These are phyloP conservation scores for Colletotrichum cordylinicola DNA, from an alignment of 2,329 filamentous ascomycete genomes.

Conservation along the genomic window DNA sequence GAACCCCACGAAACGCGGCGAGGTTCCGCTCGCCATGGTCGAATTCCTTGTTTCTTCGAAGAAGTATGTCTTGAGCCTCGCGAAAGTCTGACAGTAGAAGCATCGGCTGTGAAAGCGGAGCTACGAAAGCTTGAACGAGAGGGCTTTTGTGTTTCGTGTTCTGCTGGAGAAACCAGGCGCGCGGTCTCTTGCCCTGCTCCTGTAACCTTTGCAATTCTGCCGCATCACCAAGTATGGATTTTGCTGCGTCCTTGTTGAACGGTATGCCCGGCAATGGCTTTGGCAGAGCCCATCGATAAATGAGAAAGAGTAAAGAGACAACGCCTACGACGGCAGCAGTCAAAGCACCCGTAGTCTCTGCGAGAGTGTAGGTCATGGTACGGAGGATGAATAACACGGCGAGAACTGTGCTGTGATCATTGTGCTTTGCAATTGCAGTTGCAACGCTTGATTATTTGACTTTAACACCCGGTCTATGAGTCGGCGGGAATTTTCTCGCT, in stretches of 20 bases:
- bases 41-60: not conserved
- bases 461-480: not conserved
- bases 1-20: not conserved
- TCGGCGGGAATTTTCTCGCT: not conserved
- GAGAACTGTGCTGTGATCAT: not conserved
- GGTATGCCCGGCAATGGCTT: not conserved
- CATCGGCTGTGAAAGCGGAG: not conserved
- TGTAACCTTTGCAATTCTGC: not conserved
- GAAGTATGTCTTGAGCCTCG: not conserved
- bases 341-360: not conserved
- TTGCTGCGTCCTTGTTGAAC: not conserved
- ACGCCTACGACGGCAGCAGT: not conserved
- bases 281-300: not conserved
- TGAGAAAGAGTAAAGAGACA: not conserved
- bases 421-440: not conserved
- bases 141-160: not conserved
- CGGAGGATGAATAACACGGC: not conserved
- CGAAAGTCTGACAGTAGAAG: not conserved
- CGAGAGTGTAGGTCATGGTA: not conserved
- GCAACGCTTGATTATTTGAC: not conserved
- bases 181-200: not conserved
- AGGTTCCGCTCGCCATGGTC: not conserved
- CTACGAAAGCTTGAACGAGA: not conserved
- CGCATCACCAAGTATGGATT: not conserved
- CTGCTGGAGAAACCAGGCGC: not conserved